These are phyloP conservation scores for Pyracantha coccinea DNA, from an alignment of 331 rosid genomes.

Conservation along the genomic window DNA sequence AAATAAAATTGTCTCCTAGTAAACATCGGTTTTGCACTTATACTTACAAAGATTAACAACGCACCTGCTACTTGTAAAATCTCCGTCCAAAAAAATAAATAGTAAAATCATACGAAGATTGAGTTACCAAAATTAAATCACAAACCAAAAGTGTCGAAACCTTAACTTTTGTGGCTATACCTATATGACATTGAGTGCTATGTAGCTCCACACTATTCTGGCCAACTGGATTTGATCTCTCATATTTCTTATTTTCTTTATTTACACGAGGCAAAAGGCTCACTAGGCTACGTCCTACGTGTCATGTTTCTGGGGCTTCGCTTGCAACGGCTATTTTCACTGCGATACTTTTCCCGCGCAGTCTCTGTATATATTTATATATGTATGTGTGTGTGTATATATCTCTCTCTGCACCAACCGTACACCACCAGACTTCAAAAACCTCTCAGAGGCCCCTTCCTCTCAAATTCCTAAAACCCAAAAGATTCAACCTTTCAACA, in stretches of 20 bases:
- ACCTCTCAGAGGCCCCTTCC: not conserved
- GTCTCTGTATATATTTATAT: not conserved
- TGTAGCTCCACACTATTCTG: too few relatives aligned
- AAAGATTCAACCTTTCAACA: not conserved
- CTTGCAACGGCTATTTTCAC: constrained; percentile 17
- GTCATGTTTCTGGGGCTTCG: not conserved
- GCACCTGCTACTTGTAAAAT: too few relatives aligned
- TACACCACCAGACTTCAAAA: constrained; percentile 6
- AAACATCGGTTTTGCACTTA: too few relatives aligned
- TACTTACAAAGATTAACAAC: too few relatives aligned
- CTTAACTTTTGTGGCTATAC: not conserved
- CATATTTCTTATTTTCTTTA: not conserved
- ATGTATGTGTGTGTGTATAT: too few relatives aligned
- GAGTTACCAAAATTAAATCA: too few relatives aligned
- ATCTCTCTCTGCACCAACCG: constrained; percentile 12
- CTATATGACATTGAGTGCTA: too few relatives aligned
- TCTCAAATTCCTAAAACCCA: not conserved
- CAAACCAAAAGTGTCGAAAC: not conserved
- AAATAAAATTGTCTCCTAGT: too few relatives aligned
- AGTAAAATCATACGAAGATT: too few relatives aligned
- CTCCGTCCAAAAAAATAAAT: too few relatives aligned
- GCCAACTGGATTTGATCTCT: not conserved
- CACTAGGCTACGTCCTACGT: not conserved
- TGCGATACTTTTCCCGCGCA: constrained; percentile 26
- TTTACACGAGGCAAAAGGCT: not conserved